These are phyloP conservation scores for Cicer pinnatifidum DNA, from an alignment of 306 rosid species.

Conservation along the genomic window DNA sequence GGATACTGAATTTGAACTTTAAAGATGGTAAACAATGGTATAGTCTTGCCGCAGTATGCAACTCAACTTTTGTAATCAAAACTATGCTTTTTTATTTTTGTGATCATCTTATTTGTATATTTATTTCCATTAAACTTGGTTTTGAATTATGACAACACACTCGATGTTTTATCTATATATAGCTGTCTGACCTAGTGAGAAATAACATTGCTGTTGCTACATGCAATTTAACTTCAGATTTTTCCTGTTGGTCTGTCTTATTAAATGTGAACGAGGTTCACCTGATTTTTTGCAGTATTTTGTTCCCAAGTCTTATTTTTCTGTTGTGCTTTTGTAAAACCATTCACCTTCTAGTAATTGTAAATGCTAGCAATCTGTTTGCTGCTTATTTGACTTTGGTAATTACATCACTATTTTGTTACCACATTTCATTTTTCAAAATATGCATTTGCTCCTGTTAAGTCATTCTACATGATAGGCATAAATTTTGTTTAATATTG, in stretches of 20 bases:
- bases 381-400: constrained; percentile 25
- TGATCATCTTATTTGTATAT: constrained; percentile 8
- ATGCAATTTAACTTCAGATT: background rate
- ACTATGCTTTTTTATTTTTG: background rate
- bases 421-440: constrained; percentile 14
- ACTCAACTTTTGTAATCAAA: constrained; percentile 30
- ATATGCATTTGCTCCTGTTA: constrained; percentile 18
- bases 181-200: background rate
- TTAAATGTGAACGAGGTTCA: background rate
- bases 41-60: constrained; percentile 47
- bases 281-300: background rate
- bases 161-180: background rate
- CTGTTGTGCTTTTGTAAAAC: constrained; percentile 6
- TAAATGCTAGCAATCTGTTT: constrained; percentile 19
- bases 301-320: background rate
- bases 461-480: constrained; percentile 29
- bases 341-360: background rate
- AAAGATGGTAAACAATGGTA: constrained; percentile 46
- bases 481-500: constrained; percentile 14
- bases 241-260: background rate
- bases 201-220: constrained; percentile 5
- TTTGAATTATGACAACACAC: background rate
- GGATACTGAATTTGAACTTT: constrained; percentile 46
- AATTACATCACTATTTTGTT: background rate
- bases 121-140: background rate